Evolutionary conservation across 805 yeast species (phyloP), one percentile per base, ranked within the genome.

Genomic region (Wickerhamiella qilinensis): DNA sequence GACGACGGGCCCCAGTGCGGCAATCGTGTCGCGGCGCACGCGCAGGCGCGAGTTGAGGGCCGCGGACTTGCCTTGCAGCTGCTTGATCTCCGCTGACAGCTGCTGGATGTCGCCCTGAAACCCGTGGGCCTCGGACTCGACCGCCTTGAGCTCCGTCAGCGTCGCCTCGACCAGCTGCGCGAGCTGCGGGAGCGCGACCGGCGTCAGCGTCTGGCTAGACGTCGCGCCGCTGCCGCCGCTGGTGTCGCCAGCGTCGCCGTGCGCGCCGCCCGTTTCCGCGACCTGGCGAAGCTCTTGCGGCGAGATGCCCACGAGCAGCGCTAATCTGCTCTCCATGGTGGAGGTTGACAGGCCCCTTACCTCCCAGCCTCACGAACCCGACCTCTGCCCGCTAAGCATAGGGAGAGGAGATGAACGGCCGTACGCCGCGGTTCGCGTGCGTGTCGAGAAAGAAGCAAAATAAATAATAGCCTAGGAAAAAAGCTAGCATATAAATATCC

Each of bases 1-100:
- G 1, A 85, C 75, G n/a, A 82, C 60, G 0, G 94, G 93, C 16
- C 79, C 73, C 40, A 85, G 67, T 37, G 64, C 64, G 7, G 56
- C 54, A 40, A 75, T 71, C 16, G 69, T 64, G 24, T 57, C 48
- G 15, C 68, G 64, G 36, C 77, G 71, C 30, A 60, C 57, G 11
- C 61, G 61, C 12, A 77, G 61, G 30, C 73, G 62, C 17, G 56
- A 48, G 30, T 69, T 65, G 31, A 79, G 54, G 15, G 60, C 56
- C 15, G 66, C 52, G 1, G 81, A 73, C 41, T 73, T 65, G 4
- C 60, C 53, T 47, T 75, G 77, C 27, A 79, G 63, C 33, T 63
- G 64, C 49, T 71, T 76, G 68, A 79, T 67, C 44, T 78, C 84
- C 17, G 59, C 53, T 1, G 83, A 72, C 30, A 77, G 58, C 20